Evolutionary conservation across 2,329 filamentous ascomycete species (phyloP).

Genomic region (Penicillium rolfsii): DNA sequence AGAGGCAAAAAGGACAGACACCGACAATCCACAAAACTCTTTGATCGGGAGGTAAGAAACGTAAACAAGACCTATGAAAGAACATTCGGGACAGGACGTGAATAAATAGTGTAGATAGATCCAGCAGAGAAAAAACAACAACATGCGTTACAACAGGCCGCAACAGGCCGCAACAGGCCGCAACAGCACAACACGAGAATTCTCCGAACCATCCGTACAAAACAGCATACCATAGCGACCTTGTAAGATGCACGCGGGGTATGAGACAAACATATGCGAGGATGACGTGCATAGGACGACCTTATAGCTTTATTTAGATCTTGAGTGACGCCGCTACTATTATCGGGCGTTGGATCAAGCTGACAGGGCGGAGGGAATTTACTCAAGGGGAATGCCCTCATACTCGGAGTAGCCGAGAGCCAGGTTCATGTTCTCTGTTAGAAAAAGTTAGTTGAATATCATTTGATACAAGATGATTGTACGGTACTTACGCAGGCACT

Average conservation of each 20-base stretch:
- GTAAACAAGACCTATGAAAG: slow-evolving; percentile 14
- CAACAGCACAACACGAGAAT: not conserved
- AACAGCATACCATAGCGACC: slow-evolving; percentile 33
- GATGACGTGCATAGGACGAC: slow-evolving; percentile 3
- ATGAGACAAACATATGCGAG: slow-evolving; percentile 30
- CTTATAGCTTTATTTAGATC: slow-evolving; percentile 8
- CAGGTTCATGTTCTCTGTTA: slow-evolving; percentile 85
- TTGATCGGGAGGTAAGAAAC: not conserved
- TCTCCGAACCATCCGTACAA: slow-evolving; percentile 15
- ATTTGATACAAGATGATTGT: not conserved
- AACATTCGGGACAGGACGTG: slow-evolving; percentile 14
- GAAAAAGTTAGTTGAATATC: slow-evolving; percentile 8
- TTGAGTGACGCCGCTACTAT: not conserved
- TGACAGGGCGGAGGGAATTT: slow-evolving; percentile 20
- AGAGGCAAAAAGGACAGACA: slow-evolving; percentile 14
- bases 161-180: not conserved
- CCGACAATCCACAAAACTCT: slow-evolving; percentile 11
- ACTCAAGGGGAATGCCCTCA: slow-evolving; percentile 75
- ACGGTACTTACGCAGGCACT: slow-evolving; percentile 77
- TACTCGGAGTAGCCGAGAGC: slow-evolving; percentile 87
- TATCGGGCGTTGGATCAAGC: not conserved
- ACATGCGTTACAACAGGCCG: slow-evolving; percentile 2
- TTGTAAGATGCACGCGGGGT: slow-evolving; percentile 35
- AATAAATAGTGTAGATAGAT: slow-evolving; percentile 26
- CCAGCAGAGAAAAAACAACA: not conserved